Conservation (phyloP, 345 rosid genomes). For the Syzygium aqueum region DNA sequence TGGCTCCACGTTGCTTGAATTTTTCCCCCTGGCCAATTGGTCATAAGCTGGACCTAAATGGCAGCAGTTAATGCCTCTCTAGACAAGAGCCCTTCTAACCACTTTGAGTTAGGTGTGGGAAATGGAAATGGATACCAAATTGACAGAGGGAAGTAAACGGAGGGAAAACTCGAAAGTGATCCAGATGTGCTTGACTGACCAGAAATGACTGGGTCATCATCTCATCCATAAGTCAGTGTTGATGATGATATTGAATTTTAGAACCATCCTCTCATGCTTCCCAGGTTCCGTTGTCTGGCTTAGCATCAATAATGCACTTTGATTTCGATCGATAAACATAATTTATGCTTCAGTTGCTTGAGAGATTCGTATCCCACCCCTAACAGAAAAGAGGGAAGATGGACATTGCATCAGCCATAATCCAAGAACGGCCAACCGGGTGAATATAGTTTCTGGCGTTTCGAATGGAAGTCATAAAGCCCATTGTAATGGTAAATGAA, state of each 20-base stretch:
- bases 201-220: not conserved
- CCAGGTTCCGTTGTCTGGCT: not conserved
- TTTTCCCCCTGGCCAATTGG: not conserved
- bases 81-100: not conserved
- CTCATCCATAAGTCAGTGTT: not conserved
- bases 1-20: not conserved
- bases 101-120: not conserved
- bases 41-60: not conserved
- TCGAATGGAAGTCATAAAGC: not conserved
- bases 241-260: not conserved
- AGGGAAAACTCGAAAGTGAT: not conserved
- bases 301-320: not conserved
- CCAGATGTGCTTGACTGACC: not conserved
- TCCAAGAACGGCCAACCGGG: not conserved
- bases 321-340: not conserved
- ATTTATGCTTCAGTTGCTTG: not conserved
- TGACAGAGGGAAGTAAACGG: not conserved
- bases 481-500: not conserved
- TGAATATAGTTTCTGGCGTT: not conserved
- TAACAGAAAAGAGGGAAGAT: not conserved
- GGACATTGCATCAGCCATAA: not conserved
- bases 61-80: not conserved
- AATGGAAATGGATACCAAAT: not conserved
- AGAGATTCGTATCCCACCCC: not conserved
- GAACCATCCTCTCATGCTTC: not conserved